Conservation (phyloP, 768 basidiomycete species). For the Mycena latifolia region DNA sequence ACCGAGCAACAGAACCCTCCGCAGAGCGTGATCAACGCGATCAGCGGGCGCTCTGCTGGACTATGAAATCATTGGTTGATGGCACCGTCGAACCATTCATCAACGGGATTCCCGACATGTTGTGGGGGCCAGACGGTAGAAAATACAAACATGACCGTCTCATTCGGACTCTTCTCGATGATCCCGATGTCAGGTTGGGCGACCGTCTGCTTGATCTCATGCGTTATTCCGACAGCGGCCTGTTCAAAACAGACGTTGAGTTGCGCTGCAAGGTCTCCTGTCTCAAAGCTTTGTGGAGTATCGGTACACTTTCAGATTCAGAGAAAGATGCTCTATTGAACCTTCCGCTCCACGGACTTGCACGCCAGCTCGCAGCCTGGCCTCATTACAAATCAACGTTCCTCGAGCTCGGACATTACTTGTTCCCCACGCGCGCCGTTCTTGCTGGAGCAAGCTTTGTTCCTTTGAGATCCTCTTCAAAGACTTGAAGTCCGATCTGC, state of each 20-base stretch:
- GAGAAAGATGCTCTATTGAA: too few relatives aligned
- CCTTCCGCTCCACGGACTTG: too few relatives aligned
- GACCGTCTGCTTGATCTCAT: not conserved
- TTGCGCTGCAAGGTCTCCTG: not conserved
- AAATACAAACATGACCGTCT: not conserved
- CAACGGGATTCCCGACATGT: not conserved
- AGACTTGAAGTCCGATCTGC: not conserved
- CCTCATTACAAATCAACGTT: too few relatives aligned
- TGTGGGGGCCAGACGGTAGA: not conserved
- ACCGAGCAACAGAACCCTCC: not conserved
- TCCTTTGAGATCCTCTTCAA: not conserved
- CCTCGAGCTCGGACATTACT: not conserved
- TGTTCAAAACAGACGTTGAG: not conserved
- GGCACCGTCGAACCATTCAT: not conserved
- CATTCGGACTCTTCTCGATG: not conserved
- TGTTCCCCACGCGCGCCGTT: not conserved
- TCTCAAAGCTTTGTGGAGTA: not conserved
- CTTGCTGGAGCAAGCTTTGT: not conserved
- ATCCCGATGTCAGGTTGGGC: not conserved
- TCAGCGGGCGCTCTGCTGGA: not conserved
- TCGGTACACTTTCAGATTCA: not conserved
- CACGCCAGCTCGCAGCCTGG: too few relatives aligned
- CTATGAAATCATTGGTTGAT: not conserved
- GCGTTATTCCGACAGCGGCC: not conserved
- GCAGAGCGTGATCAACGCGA: not conserved